Conservation (phyloP, 352 stramenopile genomes). For the Globisporangium rhizosaccharum region DNA sequence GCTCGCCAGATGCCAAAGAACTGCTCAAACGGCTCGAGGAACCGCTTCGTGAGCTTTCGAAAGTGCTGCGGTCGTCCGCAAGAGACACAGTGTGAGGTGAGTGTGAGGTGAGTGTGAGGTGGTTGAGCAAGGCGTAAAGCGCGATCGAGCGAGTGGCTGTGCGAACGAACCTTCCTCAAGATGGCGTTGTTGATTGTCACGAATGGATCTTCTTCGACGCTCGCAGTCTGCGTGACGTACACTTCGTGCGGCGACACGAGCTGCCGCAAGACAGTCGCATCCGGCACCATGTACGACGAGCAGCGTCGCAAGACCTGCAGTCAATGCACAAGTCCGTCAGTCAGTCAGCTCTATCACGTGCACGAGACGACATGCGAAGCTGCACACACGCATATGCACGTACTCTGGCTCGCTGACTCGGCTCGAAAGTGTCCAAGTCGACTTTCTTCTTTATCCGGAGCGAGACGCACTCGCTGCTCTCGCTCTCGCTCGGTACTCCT, state of each 20-base stretch:
- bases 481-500: conserved; percentile 6
- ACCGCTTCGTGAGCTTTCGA: conserved; percentile 73
- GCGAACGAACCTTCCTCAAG: conserved; percentile 47
- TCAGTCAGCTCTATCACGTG: background rate
- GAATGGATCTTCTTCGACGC: conserved; percentile 55
- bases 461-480: conserved; percentile 34
- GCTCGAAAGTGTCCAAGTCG: conserved; percentile 31
- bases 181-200: conserved; percentile 84
- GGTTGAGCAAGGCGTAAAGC: too few species aligned
- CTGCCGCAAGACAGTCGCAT: conserved; percentile 58
- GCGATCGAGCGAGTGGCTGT: background rate
- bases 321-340: background rate
- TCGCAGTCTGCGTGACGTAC: conserved; percentile 40
- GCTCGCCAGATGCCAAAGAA: conserved; percentile 83
- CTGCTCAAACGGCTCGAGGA: conserved; percentile 84
- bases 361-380: background rate
- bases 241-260: conserved; percentile 50
- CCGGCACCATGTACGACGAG: conserved; percentile 45
- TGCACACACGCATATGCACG: conserved; percentile 4
- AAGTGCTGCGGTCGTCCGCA: conserved; percentile 55
- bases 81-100: background rate
- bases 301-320: conserved; percentile 55
- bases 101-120: background rate
- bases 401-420: conserved; percentile 17
- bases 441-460: conserved; percentile 56